These are phyloP conservation scores for Diaporthe sp. DNA, from an alignment of 2,329 filamentous ascomycete species.

Conservation along the genomic window DNA sequence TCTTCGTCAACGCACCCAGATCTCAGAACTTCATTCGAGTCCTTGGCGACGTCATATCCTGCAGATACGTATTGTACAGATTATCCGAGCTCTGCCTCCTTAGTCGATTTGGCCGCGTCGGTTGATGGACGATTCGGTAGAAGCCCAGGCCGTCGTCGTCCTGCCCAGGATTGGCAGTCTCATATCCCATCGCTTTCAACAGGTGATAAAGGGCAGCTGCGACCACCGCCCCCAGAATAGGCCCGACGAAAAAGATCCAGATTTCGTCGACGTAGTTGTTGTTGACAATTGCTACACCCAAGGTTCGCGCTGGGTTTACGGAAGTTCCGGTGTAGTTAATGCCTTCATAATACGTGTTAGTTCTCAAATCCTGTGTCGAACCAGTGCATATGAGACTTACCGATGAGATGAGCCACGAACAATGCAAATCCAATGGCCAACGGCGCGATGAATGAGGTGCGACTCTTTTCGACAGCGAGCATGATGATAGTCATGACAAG, in stretches of 20 bases:
- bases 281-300: conserved; percentile 63
- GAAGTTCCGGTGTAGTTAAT: conserved; percentile 63
- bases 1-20: neutral
- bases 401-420: conserved; percentile 60
- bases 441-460: conserved; percentile 73
- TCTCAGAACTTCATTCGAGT: conserved; percentile 6
- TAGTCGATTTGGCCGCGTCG: neutral
- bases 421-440: conserved; percentile 74
- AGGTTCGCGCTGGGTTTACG: conserved; percentile 65
- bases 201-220: conserved; percentile 56
- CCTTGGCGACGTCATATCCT: conserved; percentile 36
- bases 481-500: conserved; percentile 70
- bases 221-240: conserved; percentile 62
- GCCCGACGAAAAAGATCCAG: conserved; percentile 70
- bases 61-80: conserved; percentile 34
- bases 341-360: conserved; percentile 43
- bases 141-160: conserved; percentile 43
- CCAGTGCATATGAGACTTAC: conserved; percentile 41
- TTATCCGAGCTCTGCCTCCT: neutral
- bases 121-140: conserved; percentile 33
- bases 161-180: conserved; percentile 50
- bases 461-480: conserved; percentile 74
- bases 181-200: conserved; percentile 54
- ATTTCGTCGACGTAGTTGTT: conserved; percentile 59
- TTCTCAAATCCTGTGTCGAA: too few species aligned